Evolutionary conservation across 1,284 basidiomycete species (phyloP).

Genomic region (Termitomyces sp.): DNA sequence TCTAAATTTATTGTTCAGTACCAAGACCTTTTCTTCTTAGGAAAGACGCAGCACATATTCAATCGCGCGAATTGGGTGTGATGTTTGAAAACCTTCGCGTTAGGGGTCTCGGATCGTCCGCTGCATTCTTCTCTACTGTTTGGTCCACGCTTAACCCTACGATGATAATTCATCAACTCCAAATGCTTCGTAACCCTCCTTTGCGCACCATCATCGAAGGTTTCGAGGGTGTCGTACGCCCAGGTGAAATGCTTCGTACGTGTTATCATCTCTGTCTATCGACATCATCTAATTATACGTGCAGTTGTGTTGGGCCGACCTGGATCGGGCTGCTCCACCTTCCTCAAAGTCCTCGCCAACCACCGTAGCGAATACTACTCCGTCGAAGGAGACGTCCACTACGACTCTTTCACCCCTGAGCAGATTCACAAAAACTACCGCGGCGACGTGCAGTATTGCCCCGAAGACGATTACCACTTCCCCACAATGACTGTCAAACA

Average conservation of each 20-base stretch:
- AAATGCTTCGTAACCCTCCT: conserved; percentile 34
- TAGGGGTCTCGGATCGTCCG: conserved; percentile 41
- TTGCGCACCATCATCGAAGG: conserved; percentile 38
- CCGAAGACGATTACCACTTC: conserved; percentile 74
- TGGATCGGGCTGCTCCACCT: conserved; percentile 68
- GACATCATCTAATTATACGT: background rate
- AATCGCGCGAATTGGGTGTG: conserved; percentile 47
- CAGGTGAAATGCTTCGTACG: conserved; percentile 58
- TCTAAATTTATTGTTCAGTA: background rate
- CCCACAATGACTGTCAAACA: conserved; percentile 70
- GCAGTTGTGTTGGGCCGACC: conserved; percentile 56
- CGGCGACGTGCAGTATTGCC: conserved; percentile 65
- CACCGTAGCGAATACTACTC: conserved; percentile 55
- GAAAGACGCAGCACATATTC: conserved; percentile 40
- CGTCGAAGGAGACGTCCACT: conserved; percentile 61
- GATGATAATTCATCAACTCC: conserved; percentile 27
- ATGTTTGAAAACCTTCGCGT: conserved; percentile 47
- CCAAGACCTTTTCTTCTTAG: conserved; percentile 22
- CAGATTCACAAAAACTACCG: conserved; percentile 52
- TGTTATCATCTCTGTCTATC: conserved; percentile 17
- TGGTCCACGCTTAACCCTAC: conserved; percentile 37
- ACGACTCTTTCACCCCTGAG: conserved; percentile 57
- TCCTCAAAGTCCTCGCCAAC: conserved; percentile 72
- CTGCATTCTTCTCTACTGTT: conserved; percentile 21
- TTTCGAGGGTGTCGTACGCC: conserved; percentile 47